Percentiles rank a stretch among this genome's conserved stretches.
Evolutionary conservation across 176 grass and related monocot species (phyloP).

Genomic region (Sorghum bicolor): DNA sequence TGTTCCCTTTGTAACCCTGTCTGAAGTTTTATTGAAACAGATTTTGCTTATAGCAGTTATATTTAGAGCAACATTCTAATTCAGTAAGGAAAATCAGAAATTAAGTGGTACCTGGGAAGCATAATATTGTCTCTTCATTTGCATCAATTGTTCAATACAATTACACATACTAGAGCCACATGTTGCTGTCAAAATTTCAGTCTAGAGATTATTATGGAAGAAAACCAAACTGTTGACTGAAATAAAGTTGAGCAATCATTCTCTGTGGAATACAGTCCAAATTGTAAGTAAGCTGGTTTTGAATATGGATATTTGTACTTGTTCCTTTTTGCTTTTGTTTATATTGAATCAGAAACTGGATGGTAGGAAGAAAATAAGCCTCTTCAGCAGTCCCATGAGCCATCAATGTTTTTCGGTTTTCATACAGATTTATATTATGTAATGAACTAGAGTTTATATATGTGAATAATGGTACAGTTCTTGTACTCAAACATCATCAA

Average conservation of each 20-base stretch:
- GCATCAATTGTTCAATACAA: background rate
- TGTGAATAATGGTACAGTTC: background rate
- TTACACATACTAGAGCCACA: background rate
- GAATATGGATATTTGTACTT: background rate
- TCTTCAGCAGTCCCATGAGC: too few species aligned
- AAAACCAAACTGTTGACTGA: background rate
- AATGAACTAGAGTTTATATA: background rate
- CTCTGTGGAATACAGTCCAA: background rate
- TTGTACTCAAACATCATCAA: conserved; percentile 2
- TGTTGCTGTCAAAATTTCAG: background rate
- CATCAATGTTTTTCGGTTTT: background rate
- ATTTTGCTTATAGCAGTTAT: background rate
- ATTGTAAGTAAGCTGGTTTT: background rate
- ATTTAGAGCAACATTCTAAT: background rate
- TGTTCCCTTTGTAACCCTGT: background rate
- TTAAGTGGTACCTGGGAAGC: background rate
- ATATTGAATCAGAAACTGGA: background rate
- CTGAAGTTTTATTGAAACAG: background rate
- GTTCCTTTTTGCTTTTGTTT: background rate
- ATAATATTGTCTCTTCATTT: too few species aligned
- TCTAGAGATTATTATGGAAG: background rate
- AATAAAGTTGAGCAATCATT: background rate
- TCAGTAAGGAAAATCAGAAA: background rate
- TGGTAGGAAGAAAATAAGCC: background rate
- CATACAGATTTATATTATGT: background rate